phyloP scores from a whole-genome alignment of 345 rosid species.

The Luvunga scandens region DNA sequence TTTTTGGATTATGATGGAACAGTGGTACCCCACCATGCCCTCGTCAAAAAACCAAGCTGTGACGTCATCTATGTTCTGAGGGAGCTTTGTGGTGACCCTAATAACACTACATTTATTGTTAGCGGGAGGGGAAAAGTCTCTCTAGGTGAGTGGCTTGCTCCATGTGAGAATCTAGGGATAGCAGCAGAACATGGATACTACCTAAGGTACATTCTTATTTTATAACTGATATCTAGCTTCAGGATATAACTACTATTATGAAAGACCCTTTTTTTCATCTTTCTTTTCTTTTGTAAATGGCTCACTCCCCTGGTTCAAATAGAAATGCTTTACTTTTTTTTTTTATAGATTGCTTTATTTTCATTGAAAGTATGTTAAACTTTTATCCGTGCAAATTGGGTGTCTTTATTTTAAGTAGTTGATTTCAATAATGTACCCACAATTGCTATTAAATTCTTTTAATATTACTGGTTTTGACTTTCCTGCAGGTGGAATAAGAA shows the following conservation, averaged over 20 bases:
- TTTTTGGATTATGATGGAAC: constrained; percentile 53
- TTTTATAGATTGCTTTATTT: background rate
- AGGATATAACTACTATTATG: no score
- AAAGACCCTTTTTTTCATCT: background rate
- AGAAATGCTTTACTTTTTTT: background rate
- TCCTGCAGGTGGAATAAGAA: constrained; percentile 47
- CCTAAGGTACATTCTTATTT: constrained; percentile 29
- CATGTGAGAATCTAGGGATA: constrained; percentile 45
- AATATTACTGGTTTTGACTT: background rate
- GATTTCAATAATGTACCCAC: background rate
- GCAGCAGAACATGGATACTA: constrained; percentile 56
- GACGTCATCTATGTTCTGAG: constrained; percentile 35
- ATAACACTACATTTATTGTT: constrained; percentile 41
- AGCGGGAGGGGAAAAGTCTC: constrained; percentile 45
- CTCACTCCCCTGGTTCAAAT: background rate
- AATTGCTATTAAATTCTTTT: background rate
- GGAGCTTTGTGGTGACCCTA: constrained; percentile 36
- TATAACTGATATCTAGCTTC: background rate
- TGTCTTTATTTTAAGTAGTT: background rate
- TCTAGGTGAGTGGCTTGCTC: constrained; percentile 40
- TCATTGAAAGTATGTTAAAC: background rate
- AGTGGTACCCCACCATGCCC: constrained; percentile 29
- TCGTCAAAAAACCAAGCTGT: constrained; percentile 30
- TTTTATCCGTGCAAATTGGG: background rate
- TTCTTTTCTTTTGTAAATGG: background rate